These are phyloP conservation scores for Spathaspora sp. DNA, from an alignment of 805 yeast genomes.

Conservation along the genomic window DNA sequence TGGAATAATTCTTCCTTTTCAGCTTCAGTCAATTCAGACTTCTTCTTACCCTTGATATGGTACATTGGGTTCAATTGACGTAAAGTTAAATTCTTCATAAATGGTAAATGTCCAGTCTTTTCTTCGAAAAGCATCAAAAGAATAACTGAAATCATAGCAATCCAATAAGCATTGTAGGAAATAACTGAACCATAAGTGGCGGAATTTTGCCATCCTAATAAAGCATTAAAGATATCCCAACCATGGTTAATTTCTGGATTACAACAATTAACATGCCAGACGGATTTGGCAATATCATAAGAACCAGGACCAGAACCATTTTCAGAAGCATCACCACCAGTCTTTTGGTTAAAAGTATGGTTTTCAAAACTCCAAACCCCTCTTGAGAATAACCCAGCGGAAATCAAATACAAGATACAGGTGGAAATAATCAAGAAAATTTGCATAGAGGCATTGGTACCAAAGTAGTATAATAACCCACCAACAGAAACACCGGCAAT, in stretches of 20 bases:
- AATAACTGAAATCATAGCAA: constrained; percentile 53
- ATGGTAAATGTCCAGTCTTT: constrained; percentile 73
- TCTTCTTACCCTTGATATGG: constrained; percentile 31
- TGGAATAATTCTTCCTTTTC: constrained; percentile 52
- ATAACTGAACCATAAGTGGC: constrained; percentile 88
- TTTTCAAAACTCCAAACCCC: constrained; percentile 84
- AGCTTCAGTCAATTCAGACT: constrained; percentile 45
- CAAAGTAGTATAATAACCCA: constrained; percentile 66
- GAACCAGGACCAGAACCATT: constrained; percentile 90
- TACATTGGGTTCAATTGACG: constrained; percentile 32
- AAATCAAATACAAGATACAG: constrained; percentile 76
- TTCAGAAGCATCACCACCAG: constrained; percentile 94
- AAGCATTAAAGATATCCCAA: constrained; percentile 92
- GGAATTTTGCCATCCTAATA: constrained; percentile 93
- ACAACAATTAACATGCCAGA: constrained; percentile 96
- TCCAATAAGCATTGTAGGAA: constrained; percentile 84
- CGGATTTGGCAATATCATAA: constrained; percentile 71
- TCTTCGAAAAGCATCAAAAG: constrained; percentile 72
- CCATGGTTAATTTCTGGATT: constrained; percentile 86
- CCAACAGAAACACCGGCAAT: constrained; percentile 74
- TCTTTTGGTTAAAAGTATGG: constrained; percentile 52
- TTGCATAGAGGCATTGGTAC: constrained; percentile 73
- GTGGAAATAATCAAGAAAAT: constrained; percentile 81
- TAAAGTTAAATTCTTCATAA: constrained; percentile 38
- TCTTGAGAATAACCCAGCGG: constrained; percentile 89